Evolutionary conservation across 164 flowering plant species (phyloP).

Genomic region (Annona squamosa): DNA sequence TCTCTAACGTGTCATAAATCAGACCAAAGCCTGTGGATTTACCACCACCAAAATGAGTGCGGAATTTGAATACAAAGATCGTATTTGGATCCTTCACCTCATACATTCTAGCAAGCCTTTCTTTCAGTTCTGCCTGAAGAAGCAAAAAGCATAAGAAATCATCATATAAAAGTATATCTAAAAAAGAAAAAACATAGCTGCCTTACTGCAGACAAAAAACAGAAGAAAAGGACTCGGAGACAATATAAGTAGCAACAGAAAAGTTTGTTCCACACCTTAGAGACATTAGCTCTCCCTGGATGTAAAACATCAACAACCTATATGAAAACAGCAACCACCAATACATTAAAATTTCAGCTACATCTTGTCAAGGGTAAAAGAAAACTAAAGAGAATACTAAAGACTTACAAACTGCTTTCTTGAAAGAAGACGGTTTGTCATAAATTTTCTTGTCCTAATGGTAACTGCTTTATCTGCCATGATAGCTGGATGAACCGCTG

Average conservation of each 20-base stretch:
- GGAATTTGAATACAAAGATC: slow-evolving; percentile 59
- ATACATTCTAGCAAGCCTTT: slow-evolving; percentile 48
- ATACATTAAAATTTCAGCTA: background rate
- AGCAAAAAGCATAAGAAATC: background rate
- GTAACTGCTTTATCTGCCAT: slow-evolving; percentile 23
- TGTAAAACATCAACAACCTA: slow-evolving; percentile 71
- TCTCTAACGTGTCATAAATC: slow-evolving; percentile 61
- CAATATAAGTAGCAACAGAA: background rate
- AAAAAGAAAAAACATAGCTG: background rate
- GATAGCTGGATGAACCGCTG: background rate
- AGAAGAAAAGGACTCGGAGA: background rate
- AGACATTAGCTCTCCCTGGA: slow-evolving; percentile 64
- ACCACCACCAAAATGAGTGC: slow-evolving; percentile 74
- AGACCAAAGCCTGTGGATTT: slow-evolving; percentile 67
- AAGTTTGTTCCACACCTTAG: slow-evolving; percentile 35
- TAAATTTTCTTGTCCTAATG: slow-evolving; percentile 17
- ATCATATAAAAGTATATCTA: too few species aligned
- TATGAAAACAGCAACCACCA: background rate
- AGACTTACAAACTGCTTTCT: slow-evolving; percentile 18
- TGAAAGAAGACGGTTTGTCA: slow-evolving; percentile 18
- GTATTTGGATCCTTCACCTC: slow-evolving; percentile 56
- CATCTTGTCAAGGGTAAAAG: background rate
- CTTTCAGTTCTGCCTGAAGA: slow-evolving; percentile 53
- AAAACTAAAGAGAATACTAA: background rate
- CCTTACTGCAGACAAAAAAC: background rate